Percentiles rank a stretch among this genome's conserved stretches.
phyloP scores from a whole-genome alignment of 139 green algal genomes.

The Astrephomene gubernaculifera region DNA sequence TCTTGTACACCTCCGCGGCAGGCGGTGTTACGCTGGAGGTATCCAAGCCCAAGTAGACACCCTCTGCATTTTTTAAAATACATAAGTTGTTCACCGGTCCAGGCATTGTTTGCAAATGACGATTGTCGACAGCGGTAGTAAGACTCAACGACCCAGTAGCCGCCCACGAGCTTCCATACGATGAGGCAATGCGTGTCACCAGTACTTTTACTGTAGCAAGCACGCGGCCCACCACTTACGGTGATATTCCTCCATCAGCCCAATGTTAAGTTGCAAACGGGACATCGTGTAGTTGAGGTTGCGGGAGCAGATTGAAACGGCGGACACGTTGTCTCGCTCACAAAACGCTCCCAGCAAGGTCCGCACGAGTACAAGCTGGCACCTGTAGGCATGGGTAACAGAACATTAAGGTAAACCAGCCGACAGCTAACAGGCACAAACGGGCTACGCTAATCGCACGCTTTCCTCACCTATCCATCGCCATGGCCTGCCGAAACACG shows the following conservation, averaged over 20 bases:
- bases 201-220: background rate
- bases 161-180: background rate
- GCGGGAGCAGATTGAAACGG: background rate
- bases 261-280: background rate
- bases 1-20: background rate
- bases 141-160: background rate
- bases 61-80: constrained; percentile 4
- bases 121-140: too few species aligned
- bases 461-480: constrained; percentile 11
- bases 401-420: too few species aligned
- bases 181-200: background rate
- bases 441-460: background rate
- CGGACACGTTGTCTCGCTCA: constrained; percentile 7
- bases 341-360: constrained; percentile 3
- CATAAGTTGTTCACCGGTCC: background rate
- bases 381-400: background rate
- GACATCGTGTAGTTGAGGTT: background rate
- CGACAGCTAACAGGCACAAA: background rate
- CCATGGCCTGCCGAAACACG: background rate
- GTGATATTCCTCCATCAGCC: constrained; percentile 23
- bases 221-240: background rate
- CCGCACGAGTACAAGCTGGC: constrained; percentile 1
- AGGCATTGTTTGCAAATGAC: background rate
- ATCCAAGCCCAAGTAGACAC: constrained; percentile 11
- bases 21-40: background rate